Evolutionary conservation across 2,329 filamentous ascomycete species (phyloP).

Genomic region (Lachnellula arida): DNA sequence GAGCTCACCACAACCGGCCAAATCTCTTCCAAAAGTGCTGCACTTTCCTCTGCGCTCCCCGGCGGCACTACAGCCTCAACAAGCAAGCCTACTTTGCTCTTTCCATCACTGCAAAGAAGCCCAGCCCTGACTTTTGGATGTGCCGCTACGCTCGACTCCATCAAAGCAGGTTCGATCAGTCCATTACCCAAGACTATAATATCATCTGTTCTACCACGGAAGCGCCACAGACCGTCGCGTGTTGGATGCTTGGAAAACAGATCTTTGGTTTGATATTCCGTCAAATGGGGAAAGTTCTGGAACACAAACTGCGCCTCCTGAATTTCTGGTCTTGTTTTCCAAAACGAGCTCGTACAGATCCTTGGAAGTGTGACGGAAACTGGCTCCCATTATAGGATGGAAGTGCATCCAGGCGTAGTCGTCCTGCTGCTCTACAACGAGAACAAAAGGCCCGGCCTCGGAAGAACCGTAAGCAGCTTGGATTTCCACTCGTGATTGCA

Average conservation of each 20-base stretch:
- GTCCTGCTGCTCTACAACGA: not conserved
- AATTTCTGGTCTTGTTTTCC: constrained; percentile 9
- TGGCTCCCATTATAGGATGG: not conserved
- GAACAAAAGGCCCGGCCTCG: not conserved
- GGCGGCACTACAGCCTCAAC: no score
- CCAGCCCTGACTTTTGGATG: not conserved
- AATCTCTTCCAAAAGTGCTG: no score
- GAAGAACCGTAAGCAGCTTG: not conserved
- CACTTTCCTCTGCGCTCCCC: no score
- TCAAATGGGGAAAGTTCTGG: constrained; percentile 27
- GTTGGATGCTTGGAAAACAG: constrained; percentile 36
- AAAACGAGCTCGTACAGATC: constrained; percentile 26
- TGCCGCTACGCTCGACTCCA: not conserved
- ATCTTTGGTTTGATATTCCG: constrained; percentile 35
- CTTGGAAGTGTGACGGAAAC: not conserved
- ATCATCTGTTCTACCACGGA: constrained; percentile 35
- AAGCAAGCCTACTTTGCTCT: no score
- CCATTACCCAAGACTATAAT: constrained; percentile 41
- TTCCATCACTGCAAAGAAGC: not conserved
- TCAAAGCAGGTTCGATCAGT: constrained; percentile 38
- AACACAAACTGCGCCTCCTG: constrained; percentile 29
- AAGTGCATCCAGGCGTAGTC: not conserved
- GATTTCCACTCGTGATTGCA: not conserved
- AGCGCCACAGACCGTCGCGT: constrained; percentile 34
- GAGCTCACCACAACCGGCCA: no score